Evolutionary conservation across 192 early-diverging fungal genomes (phyloP), one percentile per base, ranked within the genome.

Genomic region (Coemansia sp.): DNA sequence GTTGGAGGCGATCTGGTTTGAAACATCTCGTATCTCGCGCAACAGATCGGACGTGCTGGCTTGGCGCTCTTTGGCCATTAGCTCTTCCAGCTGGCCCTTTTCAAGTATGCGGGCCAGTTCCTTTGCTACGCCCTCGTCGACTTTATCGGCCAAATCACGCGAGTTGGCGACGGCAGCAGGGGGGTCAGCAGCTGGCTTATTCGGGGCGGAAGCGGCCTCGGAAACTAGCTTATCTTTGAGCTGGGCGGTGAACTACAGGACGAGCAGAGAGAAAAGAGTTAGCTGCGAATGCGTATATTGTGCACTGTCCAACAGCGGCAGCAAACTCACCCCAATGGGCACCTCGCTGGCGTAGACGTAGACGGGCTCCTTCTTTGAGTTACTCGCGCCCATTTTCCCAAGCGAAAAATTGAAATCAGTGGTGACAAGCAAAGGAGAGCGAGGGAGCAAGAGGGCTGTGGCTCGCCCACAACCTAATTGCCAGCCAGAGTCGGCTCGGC

Each of bases 31-130:
- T 65, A 82, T 76, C 61, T 76, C 74, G 56, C 43, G 52, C 0
- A 76, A 65, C 61, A 82, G 64, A 65, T 82, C 79, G 7, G 71
- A 41, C 6, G 79, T 77, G 64, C 75, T 77, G 16, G 61, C 50
- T 61, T 82, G 70, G 48, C 75, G 79, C 53, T 77, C 79, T 31
- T 66, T 66, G 23, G 74, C 58, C 64, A 64, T 65, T 21, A 71
- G 64, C 37, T 70, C 69, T 33, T 77, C 79, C 23, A 73, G 45
- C 70, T 82, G 75, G 48, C 42, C 59, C 75, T 77, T 77, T 55
- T 82, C 70, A 6, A 77, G 75, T 26, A 77, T 77, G 35, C 79
- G 79, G 18, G 68, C 68, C 20, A 82, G 69, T 66, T 82, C 79
- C 68, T 65, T 66, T 8, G 75, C 75, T 18, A 82, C 79, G 18